Base-by-base conservation (phyloP, 2,329 filamentous ascomycete genomes). In the Trichoderma asperellum region DNA sequence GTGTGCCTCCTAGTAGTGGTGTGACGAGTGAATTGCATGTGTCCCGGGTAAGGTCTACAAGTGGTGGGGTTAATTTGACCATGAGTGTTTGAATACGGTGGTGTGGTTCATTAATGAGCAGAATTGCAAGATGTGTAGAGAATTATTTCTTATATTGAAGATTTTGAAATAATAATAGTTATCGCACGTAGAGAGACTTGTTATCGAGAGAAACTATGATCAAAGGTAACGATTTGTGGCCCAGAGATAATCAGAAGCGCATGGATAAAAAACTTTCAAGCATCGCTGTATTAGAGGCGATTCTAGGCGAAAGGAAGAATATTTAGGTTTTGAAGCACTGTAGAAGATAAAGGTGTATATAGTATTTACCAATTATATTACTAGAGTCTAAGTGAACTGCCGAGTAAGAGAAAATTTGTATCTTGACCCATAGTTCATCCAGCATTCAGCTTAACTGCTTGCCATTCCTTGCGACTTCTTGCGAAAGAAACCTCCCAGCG, bases 401-500 rank as follows among this genome's bases (percentile, higher is more conserved):
- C 24, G 24, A 24, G 24, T 24, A 24, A 24, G 24, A 24, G 24
- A 24, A 24, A 24, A 24, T 24, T 24, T 24, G 24, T 24, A 24
- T 2, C 2, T 24, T 24, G 24, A 24, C 24, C 24, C 24, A 24
- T 24, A 3, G 24, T 24, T 24, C 24, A 6, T 18, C 14, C 2
- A n/a, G 27, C 53, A 40, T 10, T 16, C 29, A 27, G 2, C 21
- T 29, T 57, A 5, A n/a, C 16, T 47, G 11, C 35, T 29, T 43
- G 34, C 58, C 7, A n/a, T 43, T 18, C 18, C 18, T 21, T 27
- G 47, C 57, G 68, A 83, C 78, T 88, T 89, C 5, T 78, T 80
- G 69, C 85, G 81, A 74, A 91, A 91, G 73, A 91, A 92, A 0
- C 76, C 76, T 11, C 83, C 83, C 73, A 90, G 75, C 7, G 81